Percentiles rank a stretch among this genome's conserved stretches.
Evolutionary conservation across 2,329 filamentous ascomycete species (phyloP).

Genomic region (Ophiostoma ips): DNA sequence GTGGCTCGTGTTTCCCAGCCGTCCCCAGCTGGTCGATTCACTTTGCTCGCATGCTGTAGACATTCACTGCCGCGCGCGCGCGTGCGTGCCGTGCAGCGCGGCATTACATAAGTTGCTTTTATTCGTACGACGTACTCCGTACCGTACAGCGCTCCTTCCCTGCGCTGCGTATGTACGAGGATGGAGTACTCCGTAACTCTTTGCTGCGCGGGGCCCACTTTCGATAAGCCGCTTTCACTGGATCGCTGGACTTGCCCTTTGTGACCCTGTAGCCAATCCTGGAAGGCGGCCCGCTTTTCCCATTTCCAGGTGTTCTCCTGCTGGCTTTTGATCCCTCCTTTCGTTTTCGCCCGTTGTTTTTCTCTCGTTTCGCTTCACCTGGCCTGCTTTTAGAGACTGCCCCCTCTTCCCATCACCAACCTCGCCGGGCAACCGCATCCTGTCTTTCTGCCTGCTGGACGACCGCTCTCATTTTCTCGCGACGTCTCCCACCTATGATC

Average conservation of each 20-base stretch:
- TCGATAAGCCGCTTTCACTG: neutral
- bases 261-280: constrained; percentile 2
- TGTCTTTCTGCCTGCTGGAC: neutral
- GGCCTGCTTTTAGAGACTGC: neutral
- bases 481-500: constrained; percentile 4
- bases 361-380: constrained; percentile 4
- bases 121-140: no score
- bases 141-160: no score
- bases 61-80: no score
- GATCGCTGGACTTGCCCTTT: neutral
- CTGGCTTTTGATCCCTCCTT: neutral
- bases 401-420: constrained; percentile 1
- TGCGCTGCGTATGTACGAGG: no score
- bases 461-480: neutral
- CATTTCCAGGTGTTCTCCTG: neutral
- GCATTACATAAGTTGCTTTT: no score
- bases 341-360: constrained; percentile 7
- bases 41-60: no score
- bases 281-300: neutral
- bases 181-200: neutral
- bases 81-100: no score
- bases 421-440: neutral
- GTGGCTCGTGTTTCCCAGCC: no score
- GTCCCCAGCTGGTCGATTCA: no score
- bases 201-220: neutral